Base-by-base conservation (phyloP, 352 stramenopile species). In the Phytopythium mirpurense region DNA sequence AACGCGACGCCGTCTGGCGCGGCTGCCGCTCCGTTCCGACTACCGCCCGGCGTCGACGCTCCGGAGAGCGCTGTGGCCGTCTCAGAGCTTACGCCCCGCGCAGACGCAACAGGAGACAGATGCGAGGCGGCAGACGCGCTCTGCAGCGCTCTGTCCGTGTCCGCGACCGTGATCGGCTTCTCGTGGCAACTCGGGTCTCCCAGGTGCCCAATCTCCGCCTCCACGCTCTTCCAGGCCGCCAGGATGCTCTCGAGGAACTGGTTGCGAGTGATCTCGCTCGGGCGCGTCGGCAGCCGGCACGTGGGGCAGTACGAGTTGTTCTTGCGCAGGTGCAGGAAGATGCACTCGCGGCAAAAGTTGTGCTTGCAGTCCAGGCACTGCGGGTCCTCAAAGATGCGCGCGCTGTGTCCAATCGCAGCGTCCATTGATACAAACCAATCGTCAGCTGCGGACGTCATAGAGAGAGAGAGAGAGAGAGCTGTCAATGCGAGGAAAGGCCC, bases 291-390 rank as follows among this genome's bases (percentile, higher is more conserved):
- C 54, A 94, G 69, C 12, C 72, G 70, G 53, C 84, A 94, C 35
- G 65, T 75, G 3, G 84, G 82, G 63, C 84, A 94, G 37, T 72
- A 61, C 34, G 67, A 77, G 47, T 85, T 65, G 51, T 73, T 71
- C 46, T 72, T 78, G 40, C 65, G 66, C 38, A 94, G 52, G 41
- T 91, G 77, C 31, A 69, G 49, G 24, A 84, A 68, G 49, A 93
- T 91, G 63, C 82, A 94, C 21, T 67, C 56, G 61, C 68, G 77
- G 49, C 84, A 94, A 49, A 93, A 94, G 52, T 94, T 94, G 76
- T 94, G 84, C 53, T 94, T 92, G 62, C 84, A 94, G 63, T 87
- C 78, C 51, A 94, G 72, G 50, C 82, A 90, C 34, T 94, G 84
- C 43, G 84, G 80, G 58, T 94, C 84, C n/a, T 87, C 72, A 60